Base-by-base conservation (phyloP, 2,329 filamentous ascomycete species). In the Iodosphaeria phyllophila region DNA sequence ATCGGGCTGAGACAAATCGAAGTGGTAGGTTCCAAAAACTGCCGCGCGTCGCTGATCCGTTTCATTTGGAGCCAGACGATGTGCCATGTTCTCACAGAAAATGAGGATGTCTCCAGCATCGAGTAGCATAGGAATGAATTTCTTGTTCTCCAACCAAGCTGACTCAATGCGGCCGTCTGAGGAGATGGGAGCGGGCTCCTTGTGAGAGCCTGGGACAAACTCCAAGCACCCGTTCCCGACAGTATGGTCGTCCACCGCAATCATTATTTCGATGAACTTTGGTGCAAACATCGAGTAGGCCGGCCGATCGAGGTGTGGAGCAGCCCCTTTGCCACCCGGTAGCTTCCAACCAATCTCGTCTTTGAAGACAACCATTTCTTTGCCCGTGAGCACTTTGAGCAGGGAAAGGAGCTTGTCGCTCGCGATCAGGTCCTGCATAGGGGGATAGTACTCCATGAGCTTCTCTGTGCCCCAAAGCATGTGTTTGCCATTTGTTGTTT, bases 211-310 rank as follows among this genome's bases (percentile, higher is more conserved):
- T 13, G 21, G 21, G 9, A 23, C 21, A 13, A 23, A 10, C 13
- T 23, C 21, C 21, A 23, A 13, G 13, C 21, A 23, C 13, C 21
- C 21, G 13, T 23, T 23, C 13, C 14, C 21, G 21, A 23, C 13
- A 8, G 21, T 23, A 13, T 23, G 21, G 10, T 10, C 10, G 9
- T 23, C 21, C 21, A 23, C 21, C 9, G 21, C 21, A 13, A 23
- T 23, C 21, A 23, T 23, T n/a, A 23, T 10, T 13, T 23, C 21
- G 13, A 23, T 23, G 12, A 23, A 23, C 13, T 23, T 13, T 8
- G 18, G 18, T 8, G 18, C 18, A 19, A 19, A 19, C 18, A 19
- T 8, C 8, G 18, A 19, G n/a, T 19, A 19, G 18, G 18, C 18
- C 8, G 18, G 18, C 18, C 18, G 18, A n/a, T 19, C 18, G 18